A percentile compares a stretch with the other conserved stretches of the same genome.
Evolutionary conservation across 805 yeast genomes (phyloP).

Genomic region (Saccharomycopsis guyanensis): DNA sequence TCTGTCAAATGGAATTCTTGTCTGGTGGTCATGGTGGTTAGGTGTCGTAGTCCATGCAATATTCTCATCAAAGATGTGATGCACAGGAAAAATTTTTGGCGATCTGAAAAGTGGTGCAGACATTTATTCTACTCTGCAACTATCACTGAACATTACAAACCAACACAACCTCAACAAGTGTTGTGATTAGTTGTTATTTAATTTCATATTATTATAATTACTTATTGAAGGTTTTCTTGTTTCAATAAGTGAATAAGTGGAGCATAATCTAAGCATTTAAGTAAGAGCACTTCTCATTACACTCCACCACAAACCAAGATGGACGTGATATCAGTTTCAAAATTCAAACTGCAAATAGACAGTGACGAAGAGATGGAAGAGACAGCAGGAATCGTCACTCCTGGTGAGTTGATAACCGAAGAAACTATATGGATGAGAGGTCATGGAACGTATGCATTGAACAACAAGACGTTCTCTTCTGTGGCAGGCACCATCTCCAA

Average conservation of each 20-base stretch:
- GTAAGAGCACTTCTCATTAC: too few relatives aligned
- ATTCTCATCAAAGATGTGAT: neutral
- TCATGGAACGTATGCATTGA: conserved; percentile 84
- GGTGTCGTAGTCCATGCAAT: neutral
- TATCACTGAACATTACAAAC: too few relatives aligned
- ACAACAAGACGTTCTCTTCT: conserved; percentile 73
- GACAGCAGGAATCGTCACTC: conserved; percentile 59
- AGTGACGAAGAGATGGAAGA: conserved; percentile 27
- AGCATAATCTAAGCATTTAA: too few relatives aligned
- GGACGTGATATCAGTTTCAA: conserved; percentile 19
- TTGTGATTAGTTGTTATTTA: too few relatives aligned
- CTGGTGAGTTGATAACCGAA: conserved; percentile 93
- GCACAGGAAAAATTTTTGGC: neutral
- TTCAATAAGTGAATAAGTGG: too few relatives aligned
- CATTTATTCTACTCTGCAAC: too few relatives aligned
- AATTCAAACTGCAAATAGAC: conserved; percentile 22
- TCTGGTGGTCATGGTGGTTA: neutral
- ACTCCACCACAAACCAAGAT: too few relatives aligned
- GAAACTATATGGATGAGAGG: conserved; percentile 98
- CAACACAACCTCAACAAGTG: too few relatives aligned
- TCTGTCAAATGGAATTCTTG: conserved; percentile 10
- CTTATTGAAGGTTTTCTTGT: too few relatives aligned
- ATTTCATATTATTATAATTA: too few relatives aligned
- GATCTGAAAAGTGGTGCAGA: neutral
- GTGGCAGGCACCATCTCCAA: conserved; percentile 87